These are phyloP conservation scores for Pseudopithomyces maydicus DNA, from an alignment of 2,329 filamentous ascomycete species.

Conservation along the genomic window DNA sequence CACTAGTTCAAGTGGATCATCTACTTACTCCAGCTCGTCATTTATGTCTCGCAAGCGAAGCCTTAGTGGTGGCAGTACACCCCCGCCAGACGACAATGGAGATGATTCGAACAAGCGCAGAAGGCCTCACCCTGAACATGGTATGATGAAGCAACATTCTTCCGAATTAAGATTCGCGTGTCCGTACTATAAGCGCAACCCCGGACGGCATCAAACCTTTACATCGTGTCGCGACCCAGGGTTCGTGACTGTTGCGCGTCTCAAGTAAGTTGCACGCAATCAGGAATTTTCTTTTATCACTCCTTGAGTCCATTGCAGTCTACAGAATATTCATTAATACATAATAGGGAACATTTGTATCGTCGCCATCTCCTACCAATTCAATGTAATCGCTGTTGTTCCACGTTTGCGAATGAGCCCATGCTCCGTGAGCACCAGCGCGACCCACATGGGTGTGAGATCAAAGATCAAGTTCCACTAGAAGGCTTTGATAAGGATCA, in stretches of 20 bases:
- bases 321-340: neutral
- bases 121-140: slow-evolving; percentile 17
- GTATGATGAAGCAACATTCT: slow-evolving; percentile 9
- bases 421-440: slow-evolving; percentile 29
- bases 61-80: slow-evolving; percentile 23
- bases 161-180: slow-evolving; percentile 26
- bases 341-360: slow-evolving; percentile 28
- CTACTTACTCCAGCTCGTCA: slow-evolving; percentile 20
- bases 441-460: slow-evolving; percentile 24
- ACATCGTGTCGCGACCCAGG: slow-evolving; percentile 32
- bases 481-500: slow-evolving; percentile 34
- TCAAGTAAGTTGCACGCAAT: slow-evolving; percentile 21
- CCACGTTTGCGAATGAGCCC: slow-evolving; percentile 24
- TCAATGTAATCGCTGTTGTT: slow-evolving; percentile 30
- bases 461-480: slow-evolving; percentile 22
- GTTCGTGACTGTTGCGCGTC: slow-evolving; percentile 26
- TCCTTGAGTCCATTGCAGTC: neutral
- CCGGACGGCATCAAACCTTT: slow-evolving; percentile 28
- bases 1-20: slow-evolving; percentile 15
- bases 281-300: neutral
- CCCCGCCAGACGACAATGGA: slow-evolving; percentile 23
- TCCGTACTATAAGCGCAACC: slow-evolving; percentile 31
- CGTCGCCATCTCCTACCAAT: slow-evolving; percentile 29
- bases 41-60: slow-evolving; percentile 27
- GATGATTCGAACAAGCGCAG: slow-evolving; percentile 29